These are phyloP conservation scores for Ustilago nuda DNA, from an alignment of 1,284 basidiomycete species.

Conservation along the genomic window DNA sequence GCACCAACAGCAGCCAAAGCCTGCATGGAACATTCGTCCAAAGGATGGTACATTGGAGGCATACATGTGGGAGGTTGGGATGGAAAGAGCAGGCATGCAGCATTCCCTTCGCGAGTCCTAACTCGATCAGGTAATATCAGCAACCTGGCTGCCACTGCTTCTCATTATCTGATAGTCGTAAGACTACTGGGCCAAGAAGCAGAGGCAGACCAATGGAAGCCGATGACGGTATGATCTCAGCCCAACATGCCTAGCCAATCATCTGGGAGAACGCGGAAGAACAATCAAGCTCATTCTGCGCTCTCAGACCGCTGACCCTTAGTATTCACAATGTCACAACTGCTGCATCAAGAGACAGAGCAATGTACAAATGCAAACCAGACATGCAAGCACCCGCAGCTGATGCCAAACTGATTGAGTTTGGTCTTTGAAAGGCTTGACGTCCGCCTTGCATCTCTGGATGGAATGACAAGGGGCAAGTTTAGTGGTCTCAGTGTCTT, in stretches of 20 bases:
- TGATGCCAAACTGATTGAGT: conserved; percentile 56
- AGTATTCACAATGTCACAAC: conserved; percentile 20
- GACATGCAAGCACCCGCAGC: conserved; percentile 65
- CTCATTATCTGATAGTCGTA: neutral
- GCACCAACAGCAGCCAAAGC: neutral
- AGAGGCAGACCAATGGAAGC: conserved; percentile 22
- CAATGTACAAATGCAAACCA: conserved; percentile 15
- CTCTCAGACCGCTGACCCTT: conserved; percentile 11
- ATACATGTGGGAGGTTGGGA: conserved; percentile 16
- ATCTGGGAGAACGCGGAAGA: neutral
- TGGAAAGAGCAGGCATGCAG: conserved; percentile 46
- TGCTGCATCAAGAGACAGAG: conserved; percentile 5
- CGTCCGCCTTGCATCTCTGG: conserved; percentile 30
- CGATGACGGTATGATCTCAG: conserved; percentile 63
- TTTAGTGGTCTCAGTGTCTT: neutral
- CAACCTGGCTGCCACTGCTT: conserved; percentile 16
- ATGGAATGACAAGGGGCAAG: conserved; percentile 1
- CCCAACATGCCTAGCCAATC: conserved; percentile 39
- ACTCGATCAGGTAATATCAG: conserved; percentile 68
- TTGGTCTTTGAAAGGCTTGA: conserved; percentile 44
- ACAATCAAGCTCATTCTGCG: neutral
- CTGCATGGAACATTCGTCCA: neutral
- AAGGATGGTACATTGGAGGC: conserved; percentile 10
- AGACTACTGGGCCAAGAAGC: neutral
- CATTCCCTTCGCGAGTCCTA: conserved; percentile 70